Evolutionary conservation across 441 rosid species (phyloP), one percentile per base, ranked within the genome.

Genomic region (Corymbia calophylla): DNA sequence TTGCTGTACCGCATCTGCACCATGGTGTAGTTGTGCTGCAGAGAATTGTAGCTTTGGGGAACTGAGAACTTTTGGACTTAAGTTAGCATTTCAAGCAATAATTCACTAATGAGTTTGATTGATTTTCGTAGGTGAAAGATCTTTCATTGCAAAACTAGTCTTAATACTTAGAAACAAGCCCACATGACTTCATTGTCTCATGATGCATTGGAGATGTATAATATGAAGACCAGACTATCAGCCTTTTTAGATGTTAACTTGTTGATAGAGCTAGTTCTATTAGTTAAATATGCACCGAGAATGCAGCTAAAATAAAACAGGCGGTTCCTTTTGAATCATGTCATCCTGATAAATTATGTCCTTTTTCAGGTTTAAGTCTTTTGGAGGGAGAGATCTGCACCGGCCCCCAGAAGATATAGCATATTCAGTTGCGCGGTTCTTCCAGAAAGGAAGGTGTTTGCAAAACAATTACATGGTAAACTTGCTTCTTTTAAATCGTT

Each of bases 381-480:
- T 96, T 92, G 99, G 99, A 88, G 96, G 93, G 87, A 93, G 96
- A 90, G 96, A 95, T 92, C 99, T 99, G 87, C 99, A 96, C 91
- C 96, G 99, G 85, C 98, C 99, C 87, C 92, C 94, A 64, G 98
- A 98, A 93, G 99, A 97, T 89, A 89, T 97, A 92, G 99, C 99
- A 39, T 98, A 88, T 88, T 92, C 97, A 51, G 99, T 98, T 80
- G 99, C 98, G 91, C 96, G 96, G n/a, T 98, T 98, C 93, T 96
- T 96, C 90, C 97, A 96, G 91, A 96, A 96, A 92, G 99, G 99
- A 4, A 98, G 98, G 88, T 96, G 96, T 90, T 91, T 98, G 86
- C 97, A 96, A n/a, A 97, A 97, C 87, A 97, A 98, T 91, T 98
- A 98, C 92, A 96, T 98, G 99, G 99, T 98, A 93, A 48, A 88